Evolutionary conservation across 768 basidiomycete species (phyloP).

Genomic region (Suillus tomentosus): DNA sequence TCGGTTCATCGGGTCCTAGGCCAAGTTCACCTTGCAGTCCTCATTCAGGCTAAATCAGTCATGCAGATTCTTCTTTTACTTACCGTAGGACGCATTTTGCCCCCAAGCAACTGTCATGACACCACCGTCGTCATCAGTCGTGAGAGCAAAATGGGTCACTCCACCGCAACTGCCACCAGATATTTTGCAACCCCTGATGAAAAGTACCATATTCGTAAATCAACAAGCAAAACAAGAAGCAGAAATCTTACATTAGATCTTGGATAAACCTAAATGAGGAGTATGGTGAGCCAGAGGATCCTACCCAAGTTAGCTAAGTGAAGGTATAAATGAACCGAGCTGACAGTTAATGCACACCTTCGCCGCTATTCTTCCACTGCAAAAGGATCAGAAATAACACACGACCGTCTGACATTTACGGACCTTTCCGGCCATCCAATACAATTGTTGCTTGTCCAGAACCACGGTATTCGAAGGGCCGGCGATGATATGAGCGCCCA

Average conservation of each 20-base stretch:
- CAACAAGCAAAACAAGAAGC: neutral
- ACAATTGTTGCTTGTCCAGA: conserved; percentile 84
- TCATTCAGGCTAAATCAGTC: conserved; percentile 7
- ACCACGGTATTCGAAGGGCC: conserved; percentile 87
- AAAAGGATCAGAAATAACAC: conserved; percentile 18
- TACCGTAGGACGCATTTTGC: conserved; percentile 84
- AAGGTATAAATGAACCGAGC: conserved; percentile 7
- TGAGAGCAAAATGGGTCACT: conserved; percentile 83
- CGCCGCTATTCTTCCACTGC: conserved; percentile 94
- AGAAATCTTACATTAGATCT: conserved; percentile 69
- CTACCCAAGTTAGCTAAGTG: conserved; percentile 39
- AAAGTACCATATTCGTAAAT: conserved; percentile 11
- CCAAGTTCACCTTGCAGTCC: conserved; percentile 68
- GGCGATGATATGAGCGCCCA: conserved; percentile 65
- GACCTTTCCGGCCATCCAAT: conserved; percentile 84
- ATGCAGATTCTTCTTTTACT: conserved; percentile 6
- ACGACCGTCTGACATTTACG: conserved; percentile 9
- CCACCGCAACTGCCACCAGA: conserved; percentile 73
- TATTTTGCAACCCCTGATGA: conserved; percentile 75
- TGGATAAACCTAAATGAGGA: conserved; percentile 86
- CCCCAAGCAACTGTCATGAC: conserved; percentile 87
- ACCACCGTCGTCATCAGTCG: conserved; percentile 71
- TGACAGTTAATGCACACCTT: conserved; percentile 51
- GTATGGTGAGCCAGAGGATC: conserved; percentile 87
- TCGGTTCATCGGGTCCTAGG: conserved; percentile 75